These are phyloP conservation scores for Mallotus japonicus DNA, from an alignment of 441 rosid genomes.

Conservation along the genomic window DNA sequence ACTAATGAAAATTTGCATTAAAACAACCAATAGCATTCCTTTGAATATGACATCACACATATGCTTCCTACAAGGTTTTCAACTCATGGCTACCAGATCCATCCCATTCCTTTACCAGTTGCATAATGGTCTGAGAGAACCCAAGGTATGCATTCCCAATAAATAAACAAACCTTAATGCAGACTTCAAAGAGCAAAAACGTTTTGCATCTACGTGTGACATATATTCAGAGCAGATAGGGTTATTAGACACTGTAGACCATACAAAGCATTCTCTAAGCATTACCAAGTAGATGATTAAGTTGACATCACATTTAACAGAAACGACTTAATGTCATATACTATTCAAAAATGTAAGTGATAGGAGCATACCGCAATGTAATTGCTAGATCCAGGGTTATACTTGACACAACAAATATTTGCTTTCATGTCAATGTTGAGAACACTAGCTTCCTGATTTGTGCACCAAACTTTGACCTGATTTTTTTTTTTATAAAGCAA, in stretches of 20 bases:
- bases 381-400: slow-evolving; percentile 97
- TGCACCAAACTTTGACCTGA: slow-evolving; percentile 99
- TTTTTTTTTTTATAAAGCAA: slow-evolving; percentile 23
- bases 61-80: background rate
- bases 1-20: background rate
- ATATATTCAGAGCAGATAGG: background rate
- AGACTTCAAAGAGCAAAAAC: slow-evolving; percentile 1
- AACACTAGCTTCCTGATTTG: slow-evolving; percentile 92
- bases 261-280: background rate
- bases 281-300: background rate
- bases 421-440: slow-evolving; percentile 98
- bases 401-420: slow-evolving; percentile 97
- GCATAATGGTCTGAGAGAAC: background rate
- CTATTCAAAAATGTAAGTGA: background rate
- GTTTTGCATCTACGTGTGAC: background rate
- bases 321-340: background rate
- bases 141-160: background rate
- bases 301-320: slow-evolving; percentile 4
- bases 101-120: background rate
- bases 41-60: background rate
- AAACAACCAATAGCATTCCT: background rate
- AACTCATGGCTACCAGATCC: too few species aligned
- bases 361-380: slow-evolving; percentile 72
- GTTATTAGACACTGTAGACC: background rate
- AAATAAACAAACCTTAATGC: background rate